Evolutionary conservation across 306 rosid genomes (phyloP).

Genomic region (Abrus precatorius): DNA sequence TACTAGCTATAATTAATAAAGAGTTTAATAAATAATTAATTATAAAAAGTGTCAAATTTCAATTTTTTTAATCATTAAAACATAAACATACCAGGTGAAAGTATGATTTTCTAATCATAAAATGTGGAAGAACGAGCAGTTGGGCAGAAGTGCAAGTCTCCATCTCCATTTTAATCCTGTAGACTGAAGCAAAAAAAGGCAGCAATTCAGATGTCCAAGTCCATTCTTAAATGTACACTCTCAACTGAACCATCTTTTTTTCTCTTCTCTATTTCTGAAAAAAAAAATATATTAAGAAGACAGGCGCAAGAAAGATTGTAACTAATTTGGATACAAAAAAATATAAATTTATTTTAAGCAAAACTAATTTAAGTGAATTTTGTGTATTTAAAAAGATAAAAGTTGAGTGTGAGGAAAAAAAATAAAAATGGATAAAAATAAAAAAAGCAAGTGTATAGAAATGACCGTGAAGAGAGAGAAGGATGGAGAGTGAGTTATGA

Average conservation of each 20-base stretch:
- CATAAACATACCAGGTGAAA: background rate
- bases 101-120: background rate
- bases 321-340: too few relatives aligned
- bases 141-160: background rate
- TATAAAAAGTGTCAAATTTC: background rate
- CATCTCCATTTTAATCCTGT: background rate
- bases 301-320: background rate
- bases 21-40: background rate
- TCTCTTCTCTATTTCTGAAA: background rate
- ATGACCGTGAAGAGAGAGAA: too few relatives aligned
- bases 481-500: too few relatives aligned
- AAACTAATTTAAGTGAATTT: too few relatives aligned
- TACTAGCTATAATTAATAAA: background rate
- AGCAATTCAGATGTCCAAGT: conserved; percentile 9
- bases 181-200: background rate
- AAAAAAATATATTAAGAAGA: background rate
- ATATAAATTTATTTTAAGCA: too few relatives aligned
- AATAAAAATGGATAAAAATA: too few relatives aligned
- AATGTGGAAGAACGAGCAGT: background rate
- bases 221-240: background rate
- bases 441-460: too few relatives aligned
- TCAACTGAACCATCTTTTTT: background rate
- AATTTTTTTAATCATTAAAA: background rate
- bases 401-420: too few relatives aligned
- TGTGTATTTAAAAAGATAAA: too few relatives aligned